Percentiles rank a stretch among this genome's conserved stretches.
These are phyloP conservation scores for Candida ovalis DNA, from an alignment of 805 yeast genomes.

Conservation along the genomic window DNA sequence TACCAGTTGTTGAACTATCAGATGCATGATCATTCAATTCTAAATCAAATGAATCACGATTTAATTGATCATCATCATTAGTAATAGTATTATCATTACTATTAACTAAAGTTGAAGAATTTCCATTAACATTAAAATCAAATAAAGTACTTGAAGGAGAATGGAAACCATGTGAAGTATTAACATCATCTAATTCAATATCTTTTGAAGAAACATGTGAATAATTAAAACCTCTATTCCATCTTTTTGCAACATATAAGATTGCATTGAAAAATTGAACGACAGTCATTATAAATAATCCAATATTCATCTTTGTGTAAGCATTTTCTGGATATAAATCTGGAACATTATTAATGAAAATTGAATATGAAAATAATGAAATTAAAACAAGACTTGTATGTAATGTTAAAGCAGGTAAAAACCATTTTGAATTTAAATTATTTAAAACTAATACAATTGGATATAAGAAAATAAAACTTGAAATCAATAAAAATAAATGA, in stretches of 20 bases:
- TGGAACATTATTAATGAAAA: conserved; percentile 58
- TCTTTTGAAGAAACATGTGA: conserved; percentile 8
- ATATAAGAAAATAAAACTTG: conserved; percentile 51
- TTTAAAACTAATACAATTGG: conserved; percentile 69
- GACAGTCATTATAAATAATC: conserved; percentile 49
- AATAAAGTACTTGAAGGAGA: conserved; percentile 37
- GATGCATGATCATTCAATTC: conserved; percentile 11
- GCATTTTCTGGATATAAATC: conserved; percentile 74
- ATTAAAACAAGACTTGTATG: conserved; percentile 44
- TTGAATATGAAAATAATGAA: conserved; percentile 51
- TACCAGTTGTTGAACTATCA: conserved; percentile 3
- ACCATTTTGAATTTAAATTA: conserved; percentile 54
- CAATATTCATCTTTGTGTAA: conserved; percentile 61
- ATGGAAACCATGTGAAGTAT: conserved; percentile 8
- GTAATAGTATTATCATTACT: background rate
- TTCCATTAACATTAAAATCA: conserved; percentile 25
- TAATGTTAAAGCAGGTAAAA: conserved; percentile 49
- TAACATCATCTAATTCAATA: background rate
- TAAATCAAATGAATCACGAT: conserved; percentile 23
- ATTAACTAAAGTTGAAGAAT: conserved; percentile 1
- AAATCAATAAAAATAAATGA: conserved; percentile 46
- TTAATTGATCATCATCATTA: background rate
- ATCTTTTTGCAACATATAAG: conserved; percentile 41
- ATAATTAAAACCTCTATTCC: conserved; percentile 25
- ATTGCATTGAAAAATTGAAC: conserved; percentile 56